Percentiles rank a stretch among this genome's conserved stretches.
phyloP scores from a whole-genome alignment of 768 basidiomycete genomes.

The Mycena haematopus region DNA sequence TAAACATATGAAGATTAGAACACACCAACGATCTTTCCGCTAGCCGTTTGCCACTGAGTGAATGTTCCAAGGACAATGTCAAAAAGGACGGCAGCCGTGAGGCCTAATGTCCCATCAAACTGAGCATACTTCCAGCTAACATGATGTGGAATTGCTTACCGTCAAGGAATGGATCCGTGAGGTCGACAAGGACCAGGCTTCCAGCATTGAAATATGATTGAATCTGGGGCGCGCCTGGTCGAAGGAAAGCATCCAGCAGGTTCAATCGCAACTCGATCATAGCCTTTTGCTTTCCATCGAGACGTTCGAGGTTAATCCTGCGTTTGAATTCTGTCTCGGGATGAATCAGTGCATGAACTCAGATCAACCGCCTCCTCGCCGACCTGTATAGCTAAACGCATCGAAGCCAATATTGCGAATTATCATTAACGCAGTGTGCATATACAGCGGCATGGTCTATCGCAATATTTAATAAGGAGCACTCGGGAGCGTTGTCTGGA shows the following conservation, averaged over 20 bases:
- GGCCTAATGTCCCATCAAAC: slow-evolving; percentile 3
- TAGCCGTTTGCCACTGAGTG: slow-evolving; percentile 22
- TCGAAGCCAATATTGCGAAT: slow-evolving; percentile 15
- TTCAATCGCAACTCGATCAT: slow-evolving; percentile 54
- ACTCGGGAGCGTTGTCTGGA: neutral
- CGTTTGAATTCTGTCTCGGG: slow-evolving; percentile 40
- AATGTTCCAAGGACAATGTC: slow-evolving; percentile 47
- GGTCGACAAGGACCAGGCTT: slow-evolving; percentile 55
- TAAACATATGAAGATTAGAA: neutral
- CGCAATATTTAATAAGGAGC: no score
- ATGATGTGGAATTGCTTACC: slow-evolving; percentile 32
- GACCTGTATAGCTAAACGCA: slow-evolving; percentile 11
- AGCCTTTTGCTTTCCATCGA: slow-evolving; percentile 46
- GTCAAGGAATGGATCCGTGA: slow-evolving; percentile 62
- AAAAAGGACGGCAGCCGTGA: slow-evolving; percentile 41
- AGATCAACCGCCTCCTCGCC: no score
- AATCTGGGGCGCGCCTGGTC: slow-evolving; percentile 23
- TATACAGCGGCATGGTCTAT: slow-evolving; percentile 28
- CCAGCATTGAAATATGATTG: slow-evolving; percentile 46
- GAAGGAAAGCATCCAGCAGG: slow-evolving; percentile 50
- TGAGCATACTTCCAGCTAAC: neutral
- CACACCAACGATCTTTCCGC: slow-evolving; percentile 27
- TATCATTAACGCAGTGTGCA: slow-evolving; percentile 26
- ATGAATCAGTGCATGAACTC: slow-evolving; percentile 35
- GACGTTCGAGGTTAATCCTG: slow-evolving; percentile 43